Conservation (phyloP, 2,329 filamentous ascomycete genomes). For the Diaporthe ampelina region DNA sequence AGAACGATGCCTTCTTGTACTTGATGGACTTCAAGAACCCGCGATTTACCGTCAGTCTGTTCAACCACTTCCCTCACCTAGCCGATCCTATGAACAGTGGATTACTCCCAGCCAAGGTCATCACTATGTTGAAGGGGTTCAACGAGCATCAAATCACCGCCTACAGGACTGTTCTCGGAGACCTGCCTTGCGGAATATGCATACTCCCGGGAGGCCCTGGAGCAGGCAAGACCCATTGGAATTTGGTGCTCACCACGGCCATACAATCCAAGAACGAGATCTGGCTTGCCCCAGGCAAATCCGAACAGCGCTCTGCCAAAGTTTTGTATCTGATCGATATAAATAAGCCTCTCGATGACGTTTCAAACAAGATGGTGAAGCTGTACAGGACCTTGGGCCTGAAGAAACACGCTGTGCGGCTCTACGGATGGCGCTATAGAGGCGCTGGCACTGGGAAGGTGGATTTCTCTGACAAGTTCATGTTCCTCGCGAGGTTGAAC, state of each 20-base stretch:
- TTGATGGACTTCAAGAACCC: slow-evolving; percentile 44
- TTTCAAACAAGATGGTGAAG: slow-evolving; percentile 56
- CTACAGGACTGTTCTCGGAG: slow-evolving; percentile 52
- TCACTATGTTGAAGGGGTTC: slow-evolving; percentile 49
- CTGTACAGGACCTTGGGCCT: slow-evolving; percentile 55
- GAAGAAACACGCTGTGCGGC: slow-evolving; percentile 53
- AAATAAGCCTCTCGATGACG: slow-evolving; percentile 62
- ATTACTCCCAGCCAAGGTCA: slow-evolving; percentile 40
- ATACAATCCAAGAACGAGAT: slow-evolving; percentile 38
- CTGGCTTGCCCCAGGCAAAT: slow-evolving; percentile 50
- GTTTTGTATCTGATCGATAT: slow-evolving; percentile 63
- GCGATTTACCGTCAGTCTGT: slow-evolving; percentile 42
- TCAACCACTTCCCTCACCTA: slow-evolving; percentile 46
- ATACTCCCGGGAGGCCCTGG: slow-evolving; percentile 63
- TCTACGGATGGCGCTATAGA: slow-evolving; percentile 57
- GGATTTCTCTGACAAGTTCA: slow-evolving; percentile 55
- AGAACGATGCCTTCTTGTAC: slow-evolving; percentile 44
- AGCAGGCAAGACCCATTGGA: slow-evolving; percentile 63
- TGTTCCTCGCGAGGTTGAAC: slow-evolving; percentile 45
- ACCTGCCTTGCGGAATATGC: slow-evolving; percentile 58
- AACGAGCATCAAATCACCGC: slow-evolving; percentile 56
- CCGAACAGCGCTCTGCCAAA: slow-evolving; percentile 49
- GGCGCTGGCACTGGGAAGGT: slow-evolving; percentile 48
- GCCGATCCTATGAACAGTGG: slow-evolving; percentile 36
- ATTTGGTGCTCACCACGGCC: slow-evolving; percentile 55